Evolutionary conservation across 2,329 filamentous ascomycete species (phyloP).

Genomic region (Fusarium tupiense): DNA sequence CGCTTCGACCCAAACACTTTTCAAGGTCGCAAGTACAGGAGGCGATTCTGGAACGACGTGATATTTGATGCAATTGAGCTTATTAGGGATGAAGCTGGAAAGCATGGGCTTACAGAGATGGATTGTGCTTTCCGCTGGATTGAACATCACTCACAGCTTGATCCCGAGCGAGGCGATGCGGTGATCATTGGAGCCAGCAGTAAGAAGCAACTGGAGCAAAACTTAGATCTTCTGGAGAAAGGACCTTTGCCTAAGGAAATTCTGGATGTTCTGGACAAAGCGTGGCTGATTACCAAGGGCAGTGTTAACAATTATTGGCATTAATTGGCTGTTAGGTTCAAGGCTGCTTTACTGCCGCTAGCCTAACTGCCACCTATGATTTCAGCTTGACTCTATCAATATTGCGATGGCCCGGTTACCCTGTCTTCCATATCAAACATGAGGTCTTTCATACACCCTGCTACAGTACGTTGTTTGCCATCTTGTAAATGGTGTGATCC

Average conservation of each 20-base stretch:
- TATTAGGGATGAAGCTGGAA: slow-evolving; percentile 70
- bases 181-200: slow-evolving; percentile 63
- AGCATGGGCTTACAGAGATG: slow-evolving; percentile 70
- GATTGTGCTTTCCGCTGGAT: slow-evolving; percentile 77
- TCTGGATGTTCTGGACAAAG: slow-evolving; percentile 56
- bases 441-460: neutral
- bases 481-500: neutral
- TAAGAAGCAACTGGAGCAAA: slow-evolving; percentile 59
- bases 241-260: slow-evolving; percentile 78
- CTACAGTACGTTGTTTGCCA: neutral
- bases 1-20: slow-evolving; percentile 36
- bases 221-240: slow-evolving; percentile 56
- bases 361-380: neutral
- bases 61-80: slow-evolving; percentile 66
- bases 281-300: neutral
- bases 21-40: slow-evolving; percentile 15
- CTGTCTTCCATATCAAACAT: neutral
- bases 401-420: too few species aligned
- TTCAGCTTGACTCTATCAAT: too few species aligned
- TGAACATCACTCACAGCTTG: slow-evolving; percentile 66
- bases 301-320: slow-evolving; percentile 1
- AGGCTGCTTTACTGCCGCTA: too few species aligned
- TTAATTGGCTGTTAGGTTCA: neutral
- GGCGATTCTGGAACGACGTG: slow-evolving; percentile 69
- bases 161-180: slow-evolving; percentile 52